Percentiles rank a stretch among this genome's conserved stretches.
phyloP scores from a whole-genome alignment of 345 rosid species.

The Limnanthes douglasii region DNA sequence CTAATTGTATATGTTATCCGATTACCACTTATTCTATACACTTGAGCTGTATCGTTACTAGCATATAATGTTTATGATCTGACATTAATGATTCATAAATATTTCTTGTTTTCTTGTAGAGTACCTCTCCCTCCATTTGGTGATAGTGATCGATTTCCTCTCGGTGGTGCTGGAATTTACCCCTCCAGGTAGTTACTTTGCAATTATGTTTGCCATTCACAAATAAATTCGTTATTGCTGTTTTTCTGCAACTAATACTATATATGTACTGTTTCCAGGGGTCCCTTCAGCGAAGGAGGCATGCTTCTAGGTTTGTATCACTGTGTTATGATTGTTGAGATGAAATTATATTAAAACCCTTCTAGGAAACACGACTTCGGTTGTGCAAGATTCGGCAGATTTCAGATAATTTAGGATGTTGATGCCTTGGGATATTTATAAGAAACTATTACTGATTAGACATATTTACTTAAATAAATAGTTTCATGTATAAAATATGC shows the following conservation, averaged over 20 bases:
- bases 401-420: too few relatives aligned
- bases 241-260: neutral
- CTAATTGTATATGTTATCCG: neutral
- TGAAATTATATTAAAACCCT: neutral
- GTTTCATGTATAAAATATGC: too few relatives aligned
- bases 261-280: conserved; percentile 23
- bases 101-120: conserved; percentile 28
- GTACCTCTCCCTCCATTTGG: conserved; percentile 34
- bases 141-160: conserved; percentile 48
- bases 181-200: conserved; percentile 40
- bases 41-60: neutral
- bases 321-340: neutral
- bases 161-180: conserved; percentile 63
- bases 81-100: too few relatives aligned
- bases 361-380: too few relatives aligned
- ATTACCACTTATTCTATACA: neutral
- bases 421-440: too few relatives aligned
- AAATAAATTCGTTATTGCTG: neutral
- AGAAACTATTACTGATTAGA: neutral
- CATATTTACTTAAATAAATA: too few relatives aligned
- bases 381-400: too few relatives aligned
- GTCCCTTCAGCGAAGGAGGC: conserved; percentile 40
- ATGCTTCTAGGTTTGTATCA: conserved; percentile 58
- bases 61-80: too few relatives aligned
- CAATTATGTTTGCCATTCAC: neutral